Percentiles rank a stretch among this genome's conserved stretches.
Conservation (phyloP, 345 rosid genomes). For the Excoecaria cochinchinensis region DNA sequence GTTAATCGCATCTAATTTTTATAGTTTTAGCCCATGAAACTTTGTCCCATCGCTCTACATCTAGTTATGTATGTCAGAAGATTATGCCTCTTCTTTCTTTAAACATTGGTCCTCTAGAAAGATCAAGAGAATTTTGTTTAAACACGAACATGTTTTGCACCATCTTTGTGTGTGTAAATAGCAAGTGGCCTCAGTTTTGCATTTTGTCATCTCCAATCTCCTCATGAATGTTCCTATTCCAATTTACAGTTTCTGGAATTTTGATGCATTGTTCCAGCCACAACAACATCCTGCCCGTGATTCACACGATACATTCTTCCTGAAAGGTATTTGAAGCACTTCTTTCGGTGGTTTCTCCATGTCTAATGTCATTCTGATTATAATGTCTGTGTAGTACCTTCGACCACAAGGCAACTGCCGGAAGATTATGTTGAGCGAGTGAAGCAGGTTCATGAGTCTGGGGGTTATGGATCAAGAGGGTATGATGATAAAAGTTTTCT, state of each 20-base stretch:
- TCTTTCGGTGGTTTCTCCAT: conserved; percentile 1
- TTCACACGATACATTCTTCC: conserved; percentile 92
- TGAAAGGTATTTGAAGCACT: conserved; percentile 50
- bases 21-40: background rate
- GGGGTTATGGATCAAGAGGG: conserved; percentile 97
- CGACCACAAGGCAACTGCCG: conserved; percentile 67
- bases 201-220: background rate
- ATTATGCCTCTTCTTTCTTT: background rate
- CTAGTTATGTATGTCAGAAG: background rate
- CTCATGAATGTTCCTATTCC: background rate
- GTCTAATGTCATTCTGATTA: conserved; percentile 15
- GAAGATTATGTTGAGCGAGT: conserved; percentile 88
- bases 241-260: conserved; percentile 89
- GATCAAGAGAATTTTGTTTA: background rate
- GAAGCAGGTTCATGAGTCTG: conserved; percentile 71
- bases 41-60: background rate
- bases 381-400: conserved; percentile 56
- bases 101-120: background rate
- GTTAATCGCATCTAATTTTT: conserved; percentile 7
- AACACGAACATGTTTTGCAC: background rate
- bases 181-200: too few relatives aligned
- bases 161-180: background rate
- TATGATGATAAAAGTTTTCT: conserved; percentile 20
- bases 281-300: conserved; percentile 99
- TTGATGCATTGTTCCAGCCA: conserved; percentile 93